These are phyloP conservation scores for Arachnomyces sp. DNA, from an alignment of 2,329 filamentous ascomycete genomes.

Conservation along the genomic window DNA sequence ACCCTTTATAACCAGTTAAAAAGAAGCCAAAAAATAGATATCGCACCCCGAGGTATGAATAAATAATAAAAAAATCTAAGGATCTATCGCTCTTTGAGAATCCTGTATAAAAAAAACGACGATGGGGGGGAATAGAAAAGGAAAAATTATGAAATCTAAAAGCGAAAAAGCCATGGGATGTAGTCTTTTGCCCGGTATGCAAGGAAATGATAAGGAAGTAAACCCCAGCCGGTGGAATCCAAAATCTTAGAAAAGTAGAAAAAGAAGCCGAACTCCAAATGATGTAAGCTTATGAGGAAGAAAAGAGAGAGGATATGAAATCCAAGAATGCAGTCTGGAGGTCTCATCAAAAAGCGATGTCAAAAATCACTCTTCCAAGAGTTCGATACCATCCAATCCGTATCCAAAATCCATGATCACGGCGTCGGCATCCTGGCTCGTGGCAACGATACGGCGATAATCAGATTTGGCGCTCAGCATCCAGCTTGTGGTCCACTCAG, in stretches of 20 bases:
- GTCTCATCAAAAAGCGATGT: neutral
- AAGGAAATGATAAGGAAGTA: no score
- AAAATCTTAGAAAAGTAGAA: neutral
- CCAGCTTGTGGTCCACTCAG: slow-evolving; percentile 95
- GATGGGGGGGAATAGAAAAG: no score
- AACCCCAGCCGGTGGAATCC: no score
- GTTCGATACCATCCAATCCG: slow-evolving; percentile 45
- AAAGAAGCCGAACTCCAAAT: neutral
- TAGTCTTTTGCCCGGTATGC: no score
- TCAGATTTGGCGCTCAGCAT: slow-evolving; percentile 93
- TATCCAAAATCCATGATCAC: slow-evolving; percentile 87
- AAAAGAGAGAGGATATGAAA: neutral
- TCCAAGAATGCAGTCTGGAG: slow-evolving; percentile 1
- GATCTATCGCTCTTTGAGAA: no score
- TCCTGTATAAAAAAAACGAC: no score
- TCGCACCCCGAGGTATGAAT: no score
- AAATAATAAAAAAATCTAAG: no score
- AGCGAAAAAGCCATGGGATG: no score
- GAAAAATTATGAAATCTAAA: no score
- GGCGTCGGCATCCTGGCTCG: slow-evolving; percentile 86
- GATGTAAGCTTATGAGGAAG: neutral
- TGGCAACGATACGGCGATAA: slow-evolving; percentile 87
- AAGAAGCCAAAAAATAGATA: no score
- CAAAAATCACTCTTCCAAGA: slow-evolving; percentile 35
- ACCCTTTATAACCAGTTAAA: no score